Conservation (phyloP, 768 basidiomycete species). For the Steccherinum ochraceum region DNA sequence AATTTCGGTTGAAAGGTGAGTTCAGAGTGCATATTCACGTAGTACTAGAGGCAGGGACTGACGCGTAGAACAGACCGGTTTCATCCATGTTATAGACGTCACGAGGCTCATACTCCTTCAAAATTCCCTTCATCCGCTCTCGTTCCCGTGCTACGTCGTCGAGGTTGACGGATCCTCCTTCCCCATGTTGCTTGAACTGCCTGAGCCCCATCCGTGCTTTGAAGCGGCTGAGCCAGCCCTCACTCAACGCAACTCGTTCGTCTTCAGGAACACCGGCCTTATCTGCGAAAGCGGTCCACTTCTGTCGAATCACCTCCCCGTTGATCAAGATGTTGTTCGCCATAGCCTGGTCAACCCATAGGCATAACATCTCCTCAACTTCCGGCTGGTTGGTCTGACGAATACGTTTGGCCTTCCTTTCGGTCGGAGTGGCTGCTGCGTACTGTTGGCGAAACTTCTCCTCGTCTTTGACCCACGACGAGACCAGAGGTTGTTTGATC, state of each 20-base stretch:
- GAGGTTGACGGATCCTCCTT: not conserved
- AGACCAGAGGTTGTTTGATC: constrained; percentile 29
- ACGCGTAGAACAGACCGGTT: not conserved
- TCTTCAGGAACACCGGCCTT: not conserved
- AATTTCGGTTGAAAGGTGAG: too few species aligned
- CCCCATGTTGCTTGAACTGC: not conserved
- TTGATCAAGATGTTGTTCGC: not conserved
- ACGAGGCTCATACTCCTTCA: not conserved
- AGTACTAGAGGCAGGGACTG: not conserved
- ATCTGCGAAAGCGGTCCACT: not conserved
- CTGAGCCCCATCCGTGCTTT: not conserved
- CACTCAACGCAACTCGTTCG: not conserved
- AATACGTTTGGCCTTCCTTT: not conserved
- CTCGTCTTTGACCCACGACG: constrained; percentile 27
- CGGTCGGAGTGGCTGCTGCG: not conserved
- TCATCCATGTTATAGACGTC: not conserved
- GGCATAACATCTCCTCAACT: not conserved
- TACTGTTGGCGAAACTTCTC: constrained; percentile 15
- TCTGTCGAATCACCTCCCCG: not conserved
- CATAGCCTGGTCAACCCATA: not conserved
- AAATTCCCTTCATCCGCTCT: not conserved
- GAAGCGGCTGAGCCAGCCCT: not conserved
- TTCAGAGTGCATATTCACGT: too few species aligned
- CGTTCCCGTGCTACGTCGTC: not conserved
- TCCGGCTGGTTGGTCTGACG: not conserved